Evolutionary conservation across 805 yeast genomes (phyloP), one percentile per base, ranked within the genome.

Genomic region (Alloascoidea hylecoeti): DNA sequence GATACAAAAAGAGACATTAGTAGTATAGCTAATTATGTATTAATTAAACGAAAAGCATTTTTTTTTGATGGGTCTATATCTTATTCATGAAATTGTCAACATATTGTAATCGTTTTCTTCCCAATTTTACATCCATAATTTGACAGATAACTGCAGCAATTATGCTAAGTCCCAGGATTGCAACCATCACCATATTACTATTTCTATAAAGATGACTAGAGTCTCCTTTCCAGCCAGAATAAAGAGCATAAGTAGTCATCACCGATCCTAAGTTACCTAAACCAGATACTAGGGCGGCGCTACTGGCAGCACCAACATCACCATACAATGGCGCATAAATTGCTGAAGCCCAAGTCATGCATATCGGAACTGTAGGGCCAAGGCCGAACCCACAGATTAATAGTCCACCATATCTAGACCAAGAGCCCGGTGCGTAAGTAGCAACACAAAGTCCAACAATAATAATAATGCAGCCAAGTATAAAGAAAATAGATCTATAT

Each of bases 341-440:
- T 49, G 80, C 88, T 0, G 88, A 74, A 0, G 86, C 58, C 79
- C 82, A 72, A 1, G 94, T 71, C 94, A 84, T 84, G 49, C 77
- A 68, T 30, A 80, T 83, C 17, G 95, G 95, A 12, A 83, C 94
- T 0, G 95, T 84, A 15, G 95, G 92, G 6, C 95, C 95, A 37
- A 84, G 65, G 0, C 95, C 95, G 46, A 77, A 80, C 0, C 95
- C 95, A 4, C 83, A 75, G 50, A 84, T 75, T 43, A 84, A 63
- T 38, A 84, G 63, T 1, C 95, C 95, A 4, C 74, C 94, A 53
- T 82, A 84, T 47, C 72, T 70, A 41, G 70, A 66, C 95, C 95
- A 84, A 17, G 74, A 58, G 3, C 75, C 77, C 6, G 63, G 61
- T 1, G 94, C 92, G 51, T 64, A 84, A 0, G 94, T 83, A 14